phyloP scores from a whole-genome alignment of 495 filamentous ascomycete species.

The Viridothelium virens region DNA sequence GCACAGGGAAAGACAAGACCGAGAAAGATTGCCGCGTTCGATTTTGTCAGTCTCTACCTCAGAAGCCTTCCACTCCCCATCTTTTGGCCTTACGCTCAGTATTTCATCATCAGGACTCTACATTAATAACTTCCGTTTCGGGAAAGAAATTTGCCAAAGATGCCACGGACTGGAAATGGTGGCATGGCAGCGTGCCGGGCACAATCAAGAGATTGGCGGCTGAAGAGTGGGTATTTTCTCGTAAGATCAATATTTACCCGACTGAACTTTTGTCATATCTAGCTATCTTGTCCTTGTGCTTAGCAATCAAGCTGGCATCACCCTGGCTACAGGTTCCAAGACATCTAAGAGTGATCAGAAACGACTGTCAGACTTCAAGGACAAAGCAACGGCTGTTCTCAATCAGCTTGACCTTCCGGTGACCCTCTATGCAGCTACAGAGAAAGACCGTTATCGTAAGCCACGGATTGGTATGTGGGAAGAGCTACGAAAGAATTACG shows the following conservation, averaged over 20 bases:
- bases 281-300: constrained; percentile 75
- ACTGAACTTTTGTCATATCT: neutral
- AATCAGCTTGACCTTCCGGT: constrained; percentile 66
- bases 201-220: constrained; percentile 56
- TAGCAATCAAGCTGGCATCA: constrained; percentile 81
- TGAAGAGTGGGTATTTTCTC: constrained; percentile 52
- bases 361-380: constrained; percentile 68
- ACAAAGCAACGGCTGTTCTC: constrained; percentile 62
- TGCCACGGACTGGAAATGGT: constrained; percentile 89
- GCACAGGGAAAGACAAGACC: constrained; percentile 25
- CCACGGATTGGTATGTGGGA: constrained; percentile 85
- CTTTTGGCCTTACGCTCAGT: constrained; percentile 12
- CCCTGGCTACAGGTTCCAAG: constrained; percentile 63
- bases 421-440: constrained; percentile 77
- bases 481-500: constrained; percentile 67
- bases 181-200: constrained; percentile 62
- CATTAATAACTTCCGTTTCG: constrained; percentile 69
- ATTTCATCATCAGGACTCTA: constrained; percentile 59
- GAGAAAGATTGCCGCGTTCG: constrained; percentile 76
- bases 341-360: constrained; percentile 53
- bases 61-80: neutral
- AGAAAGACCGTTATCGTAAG: constrained; percentile 72
- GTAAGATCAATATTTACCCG: neutral
- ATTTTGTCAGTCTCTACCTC: constrained; percentile 55
- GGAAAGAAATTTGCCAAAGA: constrained; percentile 69